A percentile compares a stretch with the other conserved stretches of the same genome.
phyloP scores from a whole-genome alignment of 352 stramenopile species.

The Pythium chondricola region DNA sequence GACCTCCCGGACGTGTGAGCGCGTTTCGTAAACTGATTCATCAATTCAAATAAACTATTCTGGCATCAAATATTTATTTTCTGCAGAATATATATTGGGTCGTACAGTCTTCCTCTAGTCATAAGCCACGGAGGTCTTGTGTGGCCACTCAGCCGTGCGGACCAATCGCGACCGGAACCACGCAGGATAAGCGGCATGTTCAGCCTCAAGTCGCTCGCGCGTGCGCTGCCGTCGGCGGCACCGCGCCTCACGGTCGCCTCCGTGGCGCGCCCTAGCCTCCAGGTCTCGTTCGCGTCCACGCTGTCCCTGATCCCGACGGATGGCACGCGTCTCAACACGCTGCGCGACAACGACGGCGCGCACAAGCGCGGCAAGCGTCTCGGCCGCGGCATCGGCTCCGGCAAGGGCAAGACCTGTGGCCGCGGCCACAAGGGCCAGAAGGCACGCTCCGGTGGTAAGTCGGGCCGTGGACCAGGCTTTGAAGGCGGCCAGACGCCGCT shows the following conservation, averaged over 20 bases:
- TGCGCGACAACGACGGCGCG: conserved; percentile 82
- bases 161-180: conserved; percentile 2
- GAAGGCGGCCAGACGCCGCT: conserved; percentile 98
- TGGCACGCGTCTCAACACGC: conserved; percentile 74
- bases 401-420: conserved; percentile 93
- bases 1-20: not conserved
- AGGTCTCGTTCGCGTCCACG: conserved; percentile 40
- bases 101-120: conserved; percentile 3
- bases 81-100: no score
- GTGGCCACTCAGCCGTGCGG: conserved; percentile 13
- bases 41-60: no score
- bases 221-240: conserved; percentile 31
- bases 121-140: conserved; percentile 16
- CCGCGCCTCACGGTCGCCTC: conserved; percentile 3
- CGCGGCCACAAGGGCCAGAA: conserved; percentile 98
- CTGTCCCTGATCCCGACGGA: conserved; percentile 45
- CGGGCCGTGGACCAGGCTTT: conserved; percentile 87
- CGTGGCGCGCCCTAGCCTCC: conserved; percentile 2
- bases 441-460: conserved; percentile 82
- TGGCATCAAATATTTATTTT: no score
- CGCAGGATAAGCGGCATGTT: conserved; percentile 18
- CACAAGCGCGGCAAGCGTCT: conserved; percentile 89
- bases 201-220: conserved; percentile 45
- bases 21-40: not conserved
- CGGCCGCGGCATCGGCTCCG: conserved; percentile 89